These are phyloP conservation scores for Pyrenochaeta sp. DNA, from an alignment of 2,329 filamentous ascomycete genomes.

Conservation along the genomic window DNA sequence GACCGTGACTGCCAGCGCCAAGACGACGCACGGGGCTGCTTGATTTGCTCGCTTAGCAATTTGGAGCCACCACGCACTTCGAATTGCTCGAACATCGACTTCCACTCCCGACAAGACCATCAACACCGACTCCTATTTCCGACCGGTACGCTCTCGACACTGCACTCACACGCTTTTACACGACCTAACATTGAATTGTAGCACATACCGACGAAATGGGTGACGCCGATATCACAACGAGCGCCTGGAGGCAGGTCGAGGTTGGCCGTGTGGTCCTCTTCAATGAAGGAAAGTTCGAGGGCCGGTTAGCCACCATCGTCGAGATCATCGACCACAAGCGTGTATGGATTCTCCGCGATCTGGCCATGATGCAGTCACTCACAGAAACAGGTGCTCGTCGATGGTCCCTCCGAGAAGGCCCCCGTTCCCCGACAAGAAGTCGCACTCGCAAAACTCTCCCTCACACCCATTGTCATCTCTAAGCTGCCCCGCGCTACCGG, in stretches of 20 bases:
- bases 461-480: slow-evolving; percentile 88
- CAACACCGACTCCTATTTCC: slow-evolving; percentile 48
- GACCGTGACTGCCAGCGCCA: not conserved
- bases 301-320: slow-evolving; percentile 91
- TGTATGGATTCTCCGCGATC: slow-evolving; percentile 71
- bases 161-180: slow-evolving; percentile 25
- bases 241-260: slow-evolving; percentile 87
- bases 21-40: not conserved
- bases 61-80: slow-evolving; percentile 9
- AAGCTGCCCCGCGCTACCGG: slow-evolving; percentile 87
- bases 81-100: slow-evolving; percentile 23
- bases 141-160: slow-evolving; percentile 49
- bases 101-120: slow-evolving; percentile 39
- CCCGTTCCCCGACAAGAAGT: slow-evolving; percentile 87
- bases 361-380: slow-evolving; percentile 34
- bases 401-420: slow-evolving; percentile 85
- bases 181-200: slow-evolving; percentile 38
- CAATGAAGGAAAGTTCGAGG: slow-evolving; percentile 80
- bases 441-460: slow-evolving; percentile 81
- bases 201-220: slow-evolving; percentile 55
- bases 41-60: slow-evolving; percentile 1
- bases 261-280: slow-evolving; percentile 97
- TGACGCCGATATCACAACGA: slow-evolving; percentile 59
- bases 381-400: slow-evolving; percentile 82
- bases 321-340: slow-evolving; percentile 99